Conservation (phyloP, 2,329 filamentous ascomycete genomes). For the Fusarium caatingaense region DNA sequence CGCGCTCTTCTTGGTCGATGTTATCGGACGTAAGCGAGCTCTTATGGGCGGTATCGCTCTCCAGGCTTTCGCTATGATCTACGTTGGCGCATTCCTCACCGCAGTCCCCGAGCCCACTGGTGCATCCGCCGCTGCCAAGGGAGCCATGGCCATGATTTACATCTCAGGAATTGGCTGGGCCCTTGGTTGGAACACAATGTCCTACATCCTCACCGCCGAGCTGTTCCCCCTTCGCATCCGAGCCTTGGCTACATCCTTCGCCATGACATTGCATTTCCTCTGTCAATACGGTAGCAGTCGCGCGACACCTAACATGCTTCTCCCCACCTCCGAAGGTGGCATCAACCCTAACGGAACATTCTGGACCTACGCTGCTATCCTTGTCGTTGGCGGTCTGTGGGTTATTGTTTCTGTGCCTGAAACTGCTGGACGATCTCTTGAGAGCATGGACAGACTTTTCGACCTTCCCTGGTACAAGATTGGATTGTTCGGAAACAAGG, state of each 20-base stretch:
- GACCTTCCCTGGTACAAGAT: conserved; percentile 26
- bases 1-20: conserved; percentile 15
- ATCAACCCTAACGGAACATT: conserved; percentile 20
- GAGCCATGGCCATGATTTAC: conserved; percentile 29
- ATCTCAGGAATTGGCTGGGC: conserved; percentile 35
- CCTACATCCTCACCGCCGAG: conserved; percentile 32
- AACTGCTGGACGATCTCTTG: conserved; percentile 18
- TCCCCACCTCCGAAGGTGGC: conserved; percentile 5
- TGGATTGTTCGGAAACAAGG: conserved; percentile 19
- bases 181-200: conserved; percentile 33
- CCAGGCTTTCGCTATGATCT: conserved; percentile 21
- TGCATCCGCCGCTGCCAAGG: conserved; percentile 1
- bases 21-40: conserved; percentile 22
- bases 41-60: conserved; percentile 12
- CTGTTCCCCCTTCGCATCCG: conserved; percentile 27
- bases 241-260: conserved; percentile 17
- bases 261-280: conserved; percentile 20
- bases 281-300: conserved; percentile 23
- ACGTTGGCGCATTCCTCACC: conserved; percentile 16
- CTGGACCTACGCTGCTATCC: conserved; percentile 17
- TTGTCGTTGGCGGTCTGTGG: conserved; percentile 11
- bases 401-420: conserved; percentile 14
- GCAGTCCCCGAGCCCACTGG: background rate
- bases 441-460: conserved; percentile 25
- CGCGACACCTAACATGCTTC: conserved; percentile 17